phyloP scores from a whole-genome alignment of 225 moss, liverwort and hornwort genomes.

The Pseudoscleropodium purum region DNA sequence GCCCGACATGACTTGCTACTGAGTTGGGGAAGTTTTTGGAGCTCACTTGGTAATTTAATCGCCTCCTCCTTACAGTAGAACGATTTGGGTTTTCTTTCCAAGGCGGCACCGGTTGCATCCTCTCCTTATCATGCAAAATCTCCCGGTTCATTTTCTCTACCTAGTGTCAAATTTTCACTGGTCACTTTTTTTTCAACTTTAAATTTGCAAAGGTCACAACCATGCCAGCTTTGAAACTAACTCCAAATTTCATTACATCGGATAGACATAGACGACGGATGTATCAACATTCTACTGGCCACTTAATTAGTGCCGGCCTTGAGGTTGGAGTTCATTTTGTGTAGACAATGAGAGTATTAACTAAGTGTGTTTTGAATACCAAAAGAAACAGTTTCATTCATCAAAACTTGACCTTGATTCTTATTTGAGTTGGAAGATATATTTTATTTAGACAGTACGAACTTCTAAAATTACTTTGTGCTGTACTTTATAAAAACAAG shows the following conservation, averaged over 20 bases:
- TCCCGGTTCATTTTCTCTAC: not conserved
- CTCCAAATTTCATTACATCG: not conserved
- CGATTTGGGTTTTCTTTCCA: too few species aligned
- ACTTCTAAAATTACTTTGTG: too few species aligned
- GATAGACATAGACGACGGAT: too few species aligned
- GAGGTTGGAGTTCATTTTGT: not conserved
- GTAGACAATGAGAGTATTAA: too few species aligned
- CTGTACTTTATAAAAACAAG: too few species aligned
- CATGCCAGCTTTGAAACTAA: not conserved
- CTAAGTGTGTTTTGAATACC: not conserved
- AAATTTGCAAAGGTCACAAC: not conserved
- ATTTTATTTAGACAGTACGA: too few species aligned
- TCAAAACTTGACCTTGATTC: too few species aligned
- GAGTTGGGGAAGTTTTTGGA: not conserved
- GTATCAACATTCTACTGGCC: not conserved
- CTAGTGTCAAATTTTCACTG: too few species aligned
- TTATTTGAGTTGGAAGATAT: too few species aligned
- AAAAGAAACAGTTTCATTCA: too few species aligned
- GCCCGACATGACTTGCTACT: not conserved
- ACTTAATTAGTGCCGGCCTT: not conserved
- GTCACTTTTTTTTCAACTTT: too few species aligned
- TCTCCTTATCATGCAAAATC: not conserved
- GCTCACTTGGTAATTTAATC: not conserved
- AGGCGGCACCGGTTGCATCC: not conserved
- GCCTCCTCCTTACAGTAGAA: not conserved